A percentile compares a stretch with the other conserved stretches of the same genome.
Conservation (phyloP, 179 eudicot genomes). For the Silene coronaria region DNA sequence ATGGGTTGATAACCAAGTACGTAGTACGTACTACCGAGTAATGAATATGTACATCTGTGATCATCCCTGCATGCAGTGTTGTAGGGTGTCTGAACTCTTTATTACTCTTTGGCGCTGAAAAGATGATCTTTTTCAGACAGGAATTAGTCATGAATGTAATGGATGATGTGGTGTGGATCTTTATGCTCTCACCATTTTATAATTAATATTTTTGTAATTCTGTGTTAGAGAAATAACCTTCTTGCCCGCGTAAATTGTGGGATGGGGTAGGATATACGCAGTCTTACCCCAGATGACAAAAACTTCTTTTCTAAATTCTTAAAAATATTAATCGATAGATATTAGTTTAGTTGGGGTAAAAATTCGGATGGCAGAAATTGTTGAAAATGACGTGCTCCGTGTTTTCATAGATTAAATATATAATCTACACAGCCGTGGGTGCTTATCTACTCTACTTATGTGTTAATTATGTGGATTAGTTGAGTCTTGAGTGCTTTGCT, state of each 20-base stretch:
- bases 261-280: no score
- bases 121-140: slow-evolving; percentile 11
- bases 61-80: slow-evolving; percentile 6
- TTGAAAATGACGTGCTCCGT: neutral
- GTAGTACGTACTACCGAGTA: slow-evolving; percentile 18
- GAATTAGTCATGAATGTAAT: neutral
- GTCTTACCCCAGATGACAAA: no score
- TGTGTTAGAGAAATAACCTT: no score
- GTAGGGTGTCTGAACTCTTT: slow-evolving; percentile 18
- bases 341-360: no score
- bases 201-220: no score
- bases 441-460: neutral
- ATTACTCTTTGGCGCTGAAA: neutral
- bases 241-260: no score
- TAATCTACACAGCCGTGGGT: neutral
- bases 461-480: neutral
- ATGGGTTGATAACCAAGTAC: slow-evolving; percentile 18
- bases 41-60: slow-evolving; percentile 10
- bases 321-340: no score
- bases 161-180: slow-evolving; percentile 4
- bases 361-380: neutral
- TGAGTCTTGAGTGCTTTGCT: neutral
- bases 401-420: neutral
- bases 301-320: no score
- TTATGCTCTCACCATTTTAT: slow-evolving; percentile 1